Base-by-base conservation (phyloP, 176 grass and related monocot genomes). In the Musa schizocarpa region DNA sequence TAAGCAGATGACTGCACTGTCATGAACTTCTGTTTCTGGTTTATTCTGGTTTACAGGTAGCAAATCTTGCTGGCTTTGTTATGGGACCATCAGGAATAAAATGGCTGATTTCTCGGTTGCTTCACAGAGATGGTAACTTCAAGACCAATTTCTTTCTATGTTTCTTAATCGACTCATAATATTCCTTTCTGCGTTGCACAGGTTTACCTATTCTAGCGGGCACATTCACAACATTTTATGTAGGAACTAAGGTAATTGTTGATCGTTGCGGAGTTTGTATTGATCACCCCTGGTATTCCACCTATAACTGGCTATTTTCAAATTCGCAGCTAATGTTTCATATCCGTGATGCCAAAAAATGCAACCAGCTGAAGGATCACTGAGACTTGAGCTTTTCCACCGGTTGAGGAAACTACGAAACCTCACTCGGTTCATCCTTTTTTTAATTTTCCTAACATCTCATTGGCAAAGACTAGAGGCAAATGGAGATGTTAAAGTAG, bases 271-370 rank as follows among this genome's bases (percentile, higher is more conserved):
- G 64, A 65, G 20, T 51, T 73, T 54, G 14, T 54, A 0, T 53
- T 1, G 52, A 16, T 54, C 52, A 77, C 13, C 54, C 49, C 19
- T 2, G 24, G 24, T 11, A 8, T 27, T 21, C 17, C 0, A 8
- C 6, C 8, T 80, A 9, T 55, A 26, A 85, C 25, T 59, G 81
- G 49, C 2, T 80, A 23, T 64, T 50, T 50, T 17, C 1, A 68
- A 50, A 82, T 79, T 72, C 87, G 74, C 82, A 97, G 93, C 79
- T 97, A 75, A 97, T 97, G 90, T 90, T 92, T 81, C 90, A 97
- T 76, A 84, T 97, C 53, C 77, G 71, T 8, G 87, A 97, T 53
- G 81, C 74, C 20, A 71, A 73, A 25, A 50, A 65, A 65, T 17
- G 52, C 49, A 26, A 14, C 49, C 75, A 52, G 75, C 50, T 61